Conservation (phyloP, 805 yeast species). For the Lipomyces sp. region DNA sequence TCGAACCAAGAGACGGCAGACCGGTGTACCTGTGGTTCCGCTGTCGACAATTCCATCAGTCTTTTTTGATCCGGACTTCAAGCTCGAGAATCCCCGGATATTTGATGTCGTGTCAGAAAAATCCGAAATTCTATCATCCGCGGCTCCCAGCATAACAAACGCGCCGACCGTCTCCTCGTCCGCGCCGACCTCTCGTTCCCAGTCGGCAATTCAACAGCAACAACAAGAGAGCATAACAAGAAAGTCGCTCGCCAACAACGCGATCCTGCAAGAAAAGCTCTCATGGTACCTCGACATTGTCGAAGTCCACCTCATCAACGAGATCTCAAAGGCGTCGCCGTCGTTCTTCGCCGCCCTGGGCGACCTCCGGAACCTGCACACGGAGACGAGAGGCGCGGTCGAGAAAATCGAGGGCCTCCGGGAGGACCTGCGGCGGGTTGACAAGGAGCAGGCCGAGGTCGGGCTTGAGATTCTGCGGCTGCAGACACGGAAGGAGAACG, state of each 20-base stretch:
- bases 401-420: constrained; percentile 48
- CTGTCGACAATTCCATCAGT: constrained; percentile 60
- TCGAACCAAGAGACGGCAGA: no score
- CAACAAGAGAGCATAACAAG: constrained; percentile 7
- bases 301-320: constrained; percentile 74
- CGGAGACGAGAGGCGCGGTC: constrained; percentile 52
- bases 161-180: constrained; percentile 20
- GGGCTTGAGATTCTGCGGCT: constrained; percentile 53
- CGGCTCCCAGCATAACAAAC: constrained; percentile 24
- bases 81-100: constrained; percentile 82
- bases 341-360: constrained; percentile 82
- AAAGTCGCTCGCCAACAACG: constrained; percentile 49
- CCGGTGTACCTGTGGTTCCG: constrained; percentile 28
- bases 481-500: constrained; percentile 54
- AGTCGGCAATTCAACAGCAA: not conserved
- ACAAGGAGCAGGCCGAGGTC: constrained; percentile 47
- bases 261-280: constrained; percentile 67
- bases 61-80: constrained; percentile 64
- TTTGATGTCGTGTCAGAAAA: constrained; percentile 72
- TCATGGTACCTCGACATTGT: constrained; percentile 81
- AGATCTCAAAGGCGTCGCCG: constrained; percentile 78
- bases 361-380: constrained; percentile 64
- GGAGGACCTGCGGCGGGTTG: constrained; percentile 46
- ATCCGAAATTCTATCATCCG: constrained; percentile 41
- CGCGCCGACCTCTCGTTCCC: constrained; percentile 7